A percentile compares a stretch with the other conserved stretches of the same genome.
Evolutionary conservation across 2,329 filamentous ascomycete species (phyloP).

Genomic region (Dissoconium aciculare): DNA sequence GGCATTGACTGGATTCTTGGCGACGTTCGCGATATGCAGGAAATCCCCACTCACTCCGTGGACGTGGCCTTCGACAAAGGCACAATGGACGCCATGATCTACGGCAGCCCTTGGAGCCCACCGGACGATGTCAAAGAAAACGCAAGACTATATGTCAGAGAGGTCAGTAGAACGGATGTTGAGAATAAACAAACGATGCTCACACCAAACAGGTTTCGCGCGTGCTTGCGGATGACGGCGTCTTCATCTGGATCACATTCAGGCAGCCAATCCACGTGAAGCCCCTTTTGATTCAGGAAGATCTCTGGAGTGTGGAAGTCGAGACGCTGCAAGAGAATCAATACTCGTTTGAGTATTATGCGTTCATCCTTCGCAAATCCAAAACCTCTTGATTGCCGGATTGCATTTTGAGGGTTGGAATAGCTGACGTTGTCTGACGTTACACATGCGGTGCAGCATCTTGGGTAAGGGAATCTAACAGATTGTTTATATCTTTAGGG

Average conservation of each 20-base stretch:
- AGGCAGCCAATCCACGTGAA: conserved; percentile 41
- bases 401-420: too few relatives aligned
- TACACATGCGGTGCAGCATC: too few relatives aligned
- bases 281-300: conserved; percentile 31
- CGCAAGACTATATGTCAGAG: conserved; percentile 13
- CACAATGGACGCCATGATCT: conserved; percentile 23
- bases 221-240: conserved; percentile 18
- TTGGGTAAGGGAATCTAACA: too few relatives aligned
- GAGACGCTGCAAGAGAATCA: conserved; percentile 27
- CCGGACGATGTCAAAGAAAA: conserved; percentile 19
- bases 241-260: conserved; percentile 30
- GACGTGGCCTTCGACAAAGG: conserved; percentile 38
- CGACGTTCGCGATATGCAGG: conserved; percentile 39
- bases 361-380: conserved; percentile 31
- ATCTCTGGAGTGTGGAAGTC: conserved; percentile 32
- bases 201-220: conserved; percentile 12
- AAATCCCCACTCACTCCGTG: conserved; percentile 28
- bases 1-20: conserved; percentile 36
- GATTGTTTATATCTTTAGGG: too few relatives aligned
- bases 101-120: conserved; percentile 20
- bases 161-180: conserved; percentile 8
- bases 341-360: conserved; percentile 37
- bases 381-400: too few relatives aligned
- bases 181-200: neutral
- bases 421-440: too few relatives aligned